These are phyloP conservation scores for Talaromyces pinophilus DNA, from an alignment of 2,329 filamentous ascomycete species.

Conservation along the genomic window DNA sequence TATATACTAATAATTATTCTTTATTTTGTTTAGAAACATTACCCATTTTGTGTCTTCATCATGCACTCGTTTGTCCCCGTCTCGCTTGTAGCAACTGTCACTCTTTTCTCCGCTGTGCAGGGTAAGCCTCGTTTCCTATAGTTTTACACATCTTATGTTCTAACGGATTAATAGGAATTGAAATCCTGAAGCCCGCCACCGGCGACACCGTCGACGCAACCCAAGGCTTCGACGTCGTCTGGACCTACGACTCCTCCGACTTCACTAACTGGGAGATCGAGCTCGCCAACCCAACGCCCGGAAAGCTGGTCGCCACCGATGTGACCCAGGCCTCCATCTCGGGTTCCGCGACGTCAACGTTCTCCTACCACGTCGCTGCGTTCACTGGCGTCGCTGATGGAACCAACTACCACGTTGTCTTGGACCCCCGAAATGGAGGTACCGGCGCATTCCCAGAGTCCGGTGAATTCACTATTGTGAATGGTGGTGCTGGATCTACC, in stretches of 20 bases:
- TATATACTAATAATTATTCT: conserved; percentile 17
- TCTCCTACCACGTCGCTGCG: conserved; percentile 19
- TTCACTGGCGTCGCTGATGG: conserved; percentile 18
- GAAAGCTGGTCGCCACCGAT: conserved; percentile 19
- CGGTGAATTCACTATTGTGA: conserved; percentile 20
- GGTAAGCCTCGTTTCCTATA: background rate
- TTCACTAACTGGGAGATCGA: conserved; percentile 22
- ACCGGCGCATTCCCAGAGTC: conserved; percentile 12
- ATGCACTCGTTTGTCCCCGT: conserved; percentile 21
- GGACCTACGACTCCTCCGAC: conserved; percentile 22
- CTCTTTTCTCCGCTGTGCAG: conserved; percentile 22
- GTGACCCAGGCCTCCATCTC: conserved; percentile 13
- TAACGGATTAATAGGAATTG: conserved; percentile 4
- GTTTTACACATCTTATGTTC: background rate
- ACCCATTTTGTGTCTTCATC: conserved; percentile 1
- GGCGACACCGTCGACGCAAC: conserved; percentile 20
- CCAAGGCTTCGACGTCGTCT: conserved; percentile 22
- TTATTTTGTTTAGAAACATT: conserved; percentile 8
- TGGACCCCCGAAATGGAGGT: conserved; percentile 19
- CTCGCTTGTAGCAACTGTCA: conserved; percentile 20
- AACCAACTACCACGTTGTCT: conserved; percentile 15
- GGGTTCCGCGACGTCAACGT: conserved; percentile 9
- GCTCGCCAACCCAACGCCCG: conserved; percentile 14
- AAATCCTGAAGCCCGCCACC: conserved; percentile 15
- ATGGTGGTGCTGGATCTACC: conserved; percentile 11